Evolutionary conservation across 2,329 filamentous ascomycete genomes (phyloP).

Genomic region (Scytalidium sp.): DNA sequence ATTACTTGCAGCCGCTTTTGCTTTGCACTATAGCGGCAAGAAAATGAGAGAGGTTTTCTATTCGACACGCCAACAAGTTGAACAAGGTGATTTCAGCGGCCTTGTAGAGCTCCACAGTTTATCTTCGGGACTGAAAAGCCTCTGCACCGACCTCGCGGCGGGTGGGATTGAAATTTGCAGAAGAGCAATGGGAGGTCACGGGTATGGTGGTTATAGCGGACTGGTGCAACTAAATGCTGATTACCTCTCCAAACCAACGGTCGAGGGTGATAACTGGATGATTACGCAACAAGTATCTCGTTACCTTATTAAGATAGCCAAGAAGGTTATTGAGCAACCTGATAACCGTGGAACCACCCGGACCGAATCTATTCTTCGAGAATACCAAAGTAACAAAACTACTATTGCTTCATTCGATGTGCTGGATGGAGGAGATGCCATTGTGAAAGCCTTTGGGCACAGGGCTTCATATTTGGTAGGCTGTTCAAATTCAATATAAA

Average conservation of each 20-base stretch:
- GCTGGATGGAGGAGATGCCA: conserved; percentile 31
- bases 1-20: conserved; percentile 50
- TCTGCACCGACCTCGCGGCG: conserved; percentile 50
- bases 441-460: conserved; percentile 42
- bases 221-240: conserved; percentile 50
- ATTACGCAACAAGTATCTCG: conserved; percentile 50
- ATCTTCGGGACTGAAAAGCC: conserved; percentile 49
- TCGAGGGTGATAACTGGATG: conserved; percentile 57
- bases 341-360: conserved; percentile 30
- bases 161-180: conserved; percentile 53
- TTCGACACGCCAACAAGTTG: conserved; percentile 40
- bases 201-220: conserved; percentile 49
- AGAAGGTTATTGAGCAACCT: conserved; percentile 40
- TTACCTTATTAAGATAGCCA: conserved; percentile 41
- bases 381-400: conserved; percentile 15
- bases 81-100: conserved; percentile 45
- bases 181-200: conserved; percentile 50
- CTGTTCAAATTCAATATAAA: conserved; percentile 17
- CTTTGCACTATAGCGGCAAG: conserved; percentile 34
- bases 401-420: conserved; percentile 14
- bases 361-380: conserved; percentile 38
- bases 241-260: conserved; percentile 50
- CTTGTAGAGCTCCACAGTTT: conserved; percentile 50
- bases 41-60: conserved; percentile 49
- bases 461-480: conserved; percentile 37